A percentile compares a stretch with the other conserved stretches of the same genome.
phyloP scores from a whole-genome alignment of 805 yeast genomes.

The Nakazawaea populi region DNA sequence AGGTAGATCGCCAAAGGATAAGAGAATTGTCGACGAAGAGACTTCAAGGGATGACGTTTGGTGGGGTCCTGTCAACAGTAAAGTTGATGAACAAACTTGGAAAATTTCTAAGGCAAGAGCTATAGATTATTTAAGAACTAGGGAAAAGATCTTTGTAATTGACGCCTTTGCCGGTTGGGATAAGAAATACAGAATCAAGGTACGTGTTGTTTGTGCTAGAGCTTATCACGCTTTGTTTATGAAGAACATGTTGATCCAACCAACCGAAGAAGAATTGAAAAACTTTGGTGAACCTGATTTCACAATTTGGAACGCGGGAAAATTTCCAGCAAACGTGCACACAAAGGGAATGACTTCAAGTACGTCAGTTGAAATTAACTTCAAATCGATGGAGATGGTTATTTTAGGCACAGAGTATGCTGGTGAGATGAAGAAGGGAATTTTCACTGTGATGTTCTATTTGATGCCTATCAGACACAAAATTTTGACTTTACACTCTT shows the following conservation, averaged over 20 bases:
- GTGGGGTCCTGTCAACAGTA: conserved; percentile 99
- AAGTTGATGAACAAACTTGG: conserved; percentile 93
- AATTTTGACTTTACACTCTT: conserved; percentile 90
- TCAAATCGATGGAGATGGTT: conserved; percentile 97
- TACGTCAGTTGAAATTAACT: conserved; percentile 93
- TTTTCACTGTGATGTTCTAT: conserved; percentile 98
- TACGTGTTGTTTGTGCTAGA: conserved; percentile 93
- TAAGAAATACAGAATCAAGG: conserved; percentile 93
- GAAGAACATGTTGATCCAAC: conserved; percentile 97
- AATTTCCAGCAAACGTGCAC: conserved; percentile 95
- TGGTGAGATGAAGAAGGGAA: conserved; percentile 99
- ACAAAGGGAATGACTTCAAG: conserved; percentile 97
- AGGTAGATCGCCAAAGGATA: conserved; percentile 98
- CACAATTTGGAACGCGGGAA: conserved; percentile 97
- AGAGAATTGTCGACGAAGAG: conserved; percentile 94
- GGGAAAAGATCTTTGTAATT: conserved; percentile 88
- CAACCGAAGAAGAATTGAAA: conserved; percentile 81
- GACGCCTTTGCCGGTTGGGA: conserved; percentile 99
- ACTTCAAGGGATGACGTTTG: conserved; percentile 79
- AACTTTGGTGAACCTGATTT: conserved; percentile 96
- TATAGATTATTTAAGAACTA: conserved; percentile 90
- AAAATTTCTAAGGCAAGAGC: conserved; percentile 94
- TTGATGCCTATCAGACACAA: conserved; percentile 93
- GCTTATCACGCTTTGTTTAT: conserved; percentile 97
- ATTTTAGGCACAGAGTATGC: conserved; percentile 98